These are phyloP conservation scores for Aotearoamyces nothofagi DNA, from an alignment of 2,329 filamentous ascomycete genomes.

Conservation along the genomic window DNA sequence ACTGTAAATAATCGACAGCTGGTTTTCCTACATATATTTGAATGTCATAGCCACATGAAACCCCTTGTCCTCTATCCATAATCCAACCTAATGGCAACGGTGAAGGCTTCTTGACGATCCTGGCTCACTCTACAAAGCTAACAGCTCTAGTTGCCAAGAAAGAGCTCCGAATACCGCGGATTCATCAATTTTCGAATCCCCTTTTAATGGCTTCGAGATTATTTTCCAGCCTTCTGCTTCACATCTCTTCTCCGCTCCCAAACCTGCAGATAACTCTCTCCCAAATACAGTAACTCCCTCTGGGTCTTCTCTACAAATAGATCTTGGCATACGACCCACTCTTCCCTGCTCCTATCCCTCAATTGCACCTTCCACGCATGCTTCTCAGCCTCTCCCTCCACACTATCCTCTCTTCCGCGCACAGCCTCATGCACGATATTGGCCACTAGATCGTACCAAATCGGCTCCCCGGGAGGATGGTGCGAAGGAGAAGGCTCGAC, in stretches of 20 bases:
- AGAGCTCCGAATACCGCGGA: too few relatives aligned
- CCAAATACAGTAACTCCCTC: conserved; percentile 78
- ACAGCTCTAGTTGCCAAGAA: too few relatives aligned
- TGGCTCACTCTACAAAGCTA: too few relatives aligned
- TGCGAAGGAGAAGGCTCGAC: conserved; percentile 71
- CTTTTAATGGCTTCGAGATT: too few relatives aligned
- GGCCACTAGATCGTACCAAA: conserved; percentile 89
- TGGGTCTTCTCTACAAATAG: conserved; percentile 82
- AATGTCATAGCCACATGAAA: too few relatives aligned
- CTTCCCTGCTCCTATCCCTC: conserved; percentile 61
- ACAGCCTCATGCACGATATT: conserved; percentile 86
- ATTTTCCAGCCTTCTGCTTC: conserved; percentile 10
- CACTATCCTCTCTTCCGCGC: conserved; percentile 59
- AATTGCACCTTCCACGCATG: conserved; percentile 91
- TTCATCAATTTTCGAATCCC: too few relatives aligned
- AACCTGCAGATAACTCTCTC: conserved; percentile 89
- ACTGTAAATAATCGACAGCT: too few relatives aligned
- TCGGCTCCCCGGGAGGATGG: conserved; percentile 61
- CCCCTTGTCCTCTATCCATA: too few relatives aligned
- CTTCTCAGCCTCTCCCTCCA: conserved; percentile 80
- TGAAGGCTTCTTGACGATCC: too few relatives aligned
- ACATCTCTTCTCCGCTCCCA: conserved; percentile 68
- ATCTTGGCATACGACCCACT: conserved; percentile 92
- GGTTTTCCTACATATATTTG: too few relatives aligned
- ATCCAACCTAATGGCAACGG: too few relatives aligned